Percentiles rank a stretch among this genome's conserved stretches.
Conservation (phyloP, 2,329 filamentous ascomycete genomes). For the Xylaria sp. region DNA sequence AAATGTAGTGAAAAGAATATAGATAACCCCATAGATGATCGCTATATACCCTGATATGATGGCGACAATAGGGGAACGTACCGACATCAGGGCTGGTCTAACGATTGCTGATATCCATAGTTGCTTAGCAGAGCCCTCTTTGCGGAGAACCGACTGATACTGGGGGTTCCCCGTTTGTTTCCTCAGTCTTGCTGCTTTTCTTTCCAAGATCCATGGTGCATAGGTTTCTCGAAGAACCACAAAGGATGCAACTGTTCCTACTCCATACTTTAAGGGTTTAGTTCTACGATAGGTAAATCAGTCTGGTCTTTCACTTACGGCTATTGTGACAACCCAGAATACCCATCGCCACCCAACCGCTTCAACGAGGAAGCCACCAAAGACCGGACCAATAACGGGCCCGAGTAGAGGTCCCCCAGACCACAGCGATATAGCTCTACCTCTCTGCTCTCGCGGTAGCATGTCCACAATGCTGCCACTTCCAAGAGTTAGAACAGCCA, state of each 20-base stretch:
- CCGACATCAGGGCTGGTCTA: conserved; percentile 57
- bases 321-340: conserved; percentile 43
- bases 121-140: conserved; percentile 42
- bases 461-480: conserved; percentile 57
- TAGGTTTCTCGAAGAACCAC: conserved; percentile 47
- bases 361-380: conserved; percentile 41
- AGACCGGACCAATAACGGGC: conserved; percentile 52
- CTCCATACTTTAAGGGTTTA: neutral
- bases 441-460: conserved; percentile 43
- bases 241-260: conserved; percentile 18
- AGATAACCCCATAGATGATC: conserved; percentile 62
- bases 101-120: conserved; percentile 49
- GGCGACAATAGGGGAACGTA: conserved; percentile 58
- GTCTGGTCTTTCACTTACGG: conserved; percentile 27
- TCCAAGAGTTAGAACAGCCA: conserved; percentile 53
- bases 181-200: conserved; percentile 49
- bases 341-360: conserved; percentile 54
- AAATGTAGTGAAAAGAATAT: conserved; percentile 61
- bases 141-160: neutral
- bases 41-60: conserved; percentile 58
- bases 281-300: neutral
- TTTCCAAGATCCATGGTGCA: conserved; percentile 46
- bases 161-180: conserved; percentile 47
- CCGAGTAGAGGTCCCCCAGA: conserved; percentile 45
- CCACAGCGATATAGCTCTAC: conserved; percentile 43